Evolutionary conservation across 129 eudicot species (phyloP).

Genomic region (Escallonia herrerae): DNA sequence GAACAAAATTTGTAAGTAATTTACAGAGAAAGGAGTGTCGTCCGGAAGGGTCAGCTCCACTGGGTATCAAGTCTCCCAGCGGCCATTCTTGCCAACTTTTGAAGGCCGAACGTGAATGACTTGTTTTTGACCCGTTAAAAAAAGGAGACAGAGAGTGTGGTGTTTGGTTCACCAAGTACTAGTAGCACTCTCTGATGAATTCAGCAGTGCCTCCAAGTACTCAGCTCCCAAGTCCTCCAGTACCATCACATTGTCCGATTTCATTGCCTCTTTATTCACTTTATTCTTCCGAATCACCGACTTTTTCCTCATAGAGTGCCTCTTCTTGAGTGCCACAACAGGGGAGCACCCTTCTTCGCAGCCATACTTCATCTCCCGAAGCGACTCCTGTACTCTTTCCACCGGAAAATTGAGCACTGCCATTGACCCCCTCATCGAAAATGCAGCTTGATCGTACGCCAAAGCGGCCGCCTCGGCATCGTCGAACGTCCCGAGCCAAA

Average conservation of each 20-base stretch:
- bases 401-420: conserved; percentile 79
- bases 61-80: too few relatives aligned
- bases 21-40: not conserved
- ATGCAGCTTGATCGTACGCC: conserved; percentile 90
- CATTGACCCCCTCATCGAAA: conserved; percentile 51
- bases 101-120: too few relatives aligned
- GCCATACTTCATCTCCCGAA: conserved; percentile 45
- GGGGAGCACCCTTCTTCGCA: conserved; percentile 67
- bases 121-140: not conserved
- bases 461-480: conserved; percentile 75
- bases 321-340: conserved; percentile 61
- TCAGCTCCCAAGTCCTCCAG: conserved; percentile 87
- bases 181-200: conserved; percentile 31
- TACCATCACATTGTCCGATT: conserved; percentile 36
- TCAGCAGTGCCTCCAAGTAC: conserved; percentile 53
- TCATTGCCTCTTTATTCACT: conserved; percentile 1
- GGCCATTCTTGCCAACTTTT: too few relatives aligned
- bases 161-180: conserved; percentile 11
- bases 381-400: conserved; percentile 61
- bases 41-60: too few relatives aligned
- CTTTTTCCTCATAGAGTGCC: conserved; percentile 52
- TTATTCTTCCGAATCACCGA: conserved; percentile 25
- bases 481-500: conserved; percentile 87
- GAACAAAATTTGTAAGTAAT: conserved; percentile 7
- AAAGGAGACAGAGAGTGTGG: not conserved